A percentile compares a stretch with the other conserved stretches of the same genome.
Conservation (phyloP, 768 basidiomycete species). For the Pleurotus tuber-regium region DNA sequence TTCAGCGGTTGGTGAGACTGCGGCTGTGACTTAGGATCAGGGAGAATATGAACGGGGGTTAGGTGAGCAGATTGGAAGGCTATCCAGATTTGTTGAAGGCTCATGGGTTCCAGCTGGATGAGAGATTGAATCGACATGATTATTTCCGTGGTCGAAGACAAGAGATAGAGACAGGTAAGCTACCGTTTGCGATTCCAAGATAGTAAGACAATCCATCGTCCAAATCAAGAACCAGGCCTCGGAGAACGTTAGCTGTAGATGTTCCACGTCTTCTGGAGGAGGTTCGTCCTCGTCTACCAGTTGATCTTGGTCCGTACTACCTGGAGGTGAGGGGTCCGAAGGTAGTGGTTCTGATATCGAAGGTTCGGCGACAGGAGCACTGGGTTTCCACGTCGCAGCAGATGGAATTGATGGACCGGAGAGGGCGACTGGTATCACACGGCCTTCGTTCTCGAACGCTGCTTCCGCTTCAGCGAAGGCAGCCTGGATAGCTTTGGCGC, state of each 20-base stretch:
- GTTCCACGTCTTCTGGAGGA: slow-evolving; percentile 73
- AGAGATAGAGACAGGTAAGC: slow-evolving; percentile 17
- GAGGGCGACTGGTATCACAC: slow-evolving; percentile 56
- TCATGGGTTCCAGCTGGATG: slow-evolving; percentile 57
- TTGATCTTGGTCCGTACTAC: slow-evolving; percentile 32
- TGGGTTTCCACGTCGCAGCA: slow-evolving; percentile 76
- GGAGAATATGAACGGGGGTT: slow-evolving; percentile 29
- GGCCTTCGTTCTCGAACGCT: slow-evolving; percentile 69
- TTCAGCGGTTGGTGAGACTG: slow-evolving; percentile 31
- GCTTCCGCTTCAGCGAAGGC: slow-evolving; percentile 79
- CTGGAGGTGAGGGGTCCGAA: slow-evolving; percentile 21
- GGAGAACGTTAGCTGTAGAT: slow-evolving; percentile 84
- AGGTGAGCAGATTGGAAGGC: slow-evolving; percentile 59
- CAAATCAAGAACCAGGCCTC: slow-evolving; percentile 90
- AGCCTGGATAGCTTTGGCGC: slow-evolving; percentile 83
- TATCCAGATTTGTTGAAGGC: slow-evolving; percentile 58
- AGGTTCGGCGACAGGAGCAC: slow-evolving; percentile 13
- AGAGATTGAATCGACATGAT: neutral
- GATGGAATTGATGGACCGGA: slow-evolving; percentile 69
- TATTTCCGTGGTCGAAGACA: slow-evolving; percentile 7
- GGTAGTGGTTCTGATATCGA: slow-evolving; percentile 17
- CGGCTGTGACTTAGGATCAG: slow-evolving; percentile 24
- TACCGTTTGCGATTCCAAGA: slow-evolving; percentile 68
- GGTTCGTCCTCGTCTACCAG: slow-evolving; percentile 45
- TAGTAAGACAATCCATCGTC: slow-evolving; percentile 77